phyloP scores from a whole-genome alignment of 2,329 filamentous ascomycete species.

The Coniochaeta sp. region DNA sequence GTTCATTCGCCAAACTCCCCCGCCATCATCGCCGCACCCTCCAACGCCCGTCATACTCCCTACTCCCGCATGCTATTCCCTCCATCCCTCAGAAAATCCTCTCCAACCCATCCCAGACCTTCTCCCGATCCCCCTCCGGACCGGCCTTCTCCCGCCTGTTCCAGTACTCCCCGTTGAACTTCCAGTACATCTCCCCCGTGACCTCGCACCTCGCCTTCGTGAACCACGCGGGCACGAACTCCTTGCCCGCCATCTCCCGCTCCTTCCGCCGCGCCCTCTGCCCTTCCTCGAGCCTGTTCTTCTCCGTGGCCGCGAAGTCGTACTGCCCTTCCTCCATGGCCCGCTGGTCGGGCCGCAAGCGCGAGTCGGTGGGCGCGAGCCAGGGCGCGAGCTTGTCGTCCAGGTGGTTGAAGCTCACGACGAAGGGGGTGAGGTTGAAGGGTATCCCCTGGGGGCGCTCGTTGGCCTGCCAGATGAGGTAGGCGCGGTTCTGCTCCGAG shows the following conservation, averaged over 20 bases:
- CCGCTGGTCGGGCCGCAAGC: constrained; percentile 87
- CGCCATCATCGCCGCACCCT: not conserved
- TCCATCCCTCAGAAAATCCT: constrained; percentile 64
- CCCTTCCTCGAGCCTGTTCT: constrained; percentile 88
- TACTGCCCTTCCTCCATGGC: constrained; percentile 99
- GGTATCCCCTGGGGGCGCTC: constrained; percentile 75
- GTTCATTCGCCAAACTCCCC: not conserved
- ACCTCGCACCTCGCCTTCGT: constrained; percentile 61
- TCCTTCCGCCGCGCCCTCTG: constrained; percentile 70
- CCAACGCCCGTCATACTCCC: too few relatives aligned
- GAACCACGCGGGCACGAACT: constrained; percentile 86
- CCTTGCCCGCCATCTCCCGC: constrained; percentile 71
- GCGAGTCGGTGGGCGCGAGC: constrained; percentile 86
- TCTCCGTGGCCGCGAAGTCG: constrained; percentile 85
- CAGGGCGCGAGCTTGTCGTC: constrained; percentile 71
- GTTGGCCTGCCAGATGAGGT: constrained; percentile 90
- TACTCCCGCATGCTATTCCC: too few relatives aligned
- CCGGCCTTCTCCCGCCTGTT: constrained; percentile 60
- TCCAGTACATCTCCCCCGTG: constrained; percentile 87
- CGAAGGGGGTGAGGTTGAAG: constrained; percentile 96
- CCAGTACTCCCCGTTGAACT: constrained; percentile 88
- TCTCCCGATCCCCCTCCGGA: constrained; percentile 40
- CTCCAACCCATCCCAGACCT: constrained; percentile 66
- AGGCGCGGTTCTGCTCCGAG: constrained; percentile 65
- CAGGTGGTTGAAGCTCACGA: constrained; percentile 86